These are phyloP conservation scores for Cryoendolithus antarcticus DNA, from an alignment of 2,329 filamentous ascomycete species.

Conservation along the genomic window DNA sequence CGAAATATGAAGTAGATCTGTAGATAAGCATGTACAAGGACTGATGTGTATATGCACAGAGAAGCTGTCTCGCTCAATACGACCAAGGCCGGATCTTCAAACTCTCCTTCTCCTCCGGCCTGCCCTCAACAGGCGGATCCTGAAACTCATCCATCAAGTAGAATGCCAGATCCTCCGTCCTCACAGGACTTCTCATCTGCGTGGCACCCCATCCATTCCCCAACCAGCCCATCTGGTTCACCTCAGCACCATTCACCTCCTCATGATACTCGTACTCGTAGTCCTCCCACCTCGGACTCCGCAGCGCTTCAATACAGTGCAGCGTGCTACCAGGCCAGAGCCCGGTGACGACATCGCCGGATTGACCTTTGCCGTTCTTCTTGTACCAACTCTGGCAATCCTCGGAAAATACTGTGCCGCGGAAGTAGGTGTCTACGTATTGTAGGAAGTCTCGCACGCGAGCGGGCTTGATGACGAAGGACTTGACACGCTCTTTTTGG, in stretches of 20 bases:
- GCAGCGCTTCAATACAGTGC: conserved; percentile 46
- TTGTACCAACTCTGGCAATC: conserved; percentile 64
- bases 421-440: conserved; percentile 36
- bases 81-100: conserved; percentile 26
- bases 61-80: conserved; percentile 12
- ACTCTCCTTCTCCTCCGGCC: conserved; percentile 28
- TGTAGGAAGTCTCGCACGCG: conserved; percentile 40
- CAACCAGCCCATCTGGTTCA: conserved; percentile 49
- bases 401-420: conserved; percentile 42
- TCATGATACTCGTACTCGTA: conserved; percentile 39
- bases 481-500: conserved; percentile 30
- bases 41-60: conserved; percentile 1
- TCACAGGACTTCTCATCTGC: conserved; percentile 35
- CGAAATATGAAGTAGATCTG: no score
- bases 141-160: conserved; percentile 31
- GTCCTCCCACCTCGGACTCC: conserved; percentile 47
- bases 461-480: conserved; percentile 32
- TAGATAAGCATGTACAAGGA: not conserved
- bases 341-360: conserved; percentile 51
- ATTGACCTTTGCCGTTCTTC: conserved; percentile 35
- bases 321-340: conserved; percentile 57
- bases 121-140: conserved; percentile 22
- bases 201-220: conserved; percentile 55
- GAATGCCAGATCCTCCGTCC: conserved; percentile 27
- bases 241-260: conserved; percentile 20